These are phyloP conservation scores for Umbelopsis vinacea DNA, from an alignment of 192 early-diverging fungal genomes.

Conservation along the genomic window DNA sequence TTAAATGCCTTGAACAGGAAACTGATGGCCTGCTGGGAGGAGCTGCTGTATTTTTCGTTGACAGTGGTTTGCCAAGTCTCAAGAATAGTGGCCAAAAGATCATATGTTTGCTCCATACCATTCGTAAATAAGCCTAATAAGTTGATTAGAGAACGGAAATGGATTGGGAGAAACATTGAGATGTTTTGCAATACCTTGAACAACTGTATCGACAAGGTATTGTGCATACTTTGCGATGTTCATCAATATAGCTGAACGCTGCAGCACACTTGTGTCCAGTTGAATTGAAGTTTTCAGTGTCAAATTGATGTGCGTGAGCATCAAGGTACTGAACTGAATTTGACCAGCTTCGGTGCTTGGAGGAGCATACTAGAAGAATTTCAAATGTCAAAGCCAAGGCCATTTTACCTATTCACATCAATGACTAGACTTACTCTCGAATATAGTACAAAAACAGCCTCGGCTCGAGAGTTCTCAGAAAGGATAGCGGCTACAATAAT, in stretches of 20 bases:
- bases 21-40: slow-evolving; percentile 39
- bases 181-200: slow-evolving; percentile 45
- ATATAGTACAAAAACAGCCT: slow-evolving; percentile 2
- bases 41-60: slow-evolving; percentile 1
- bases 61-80: slow-evolving; percentile 40
- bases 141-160: neutral
- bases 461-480: neutral
- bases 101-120: slow-evolving; percentile 49
- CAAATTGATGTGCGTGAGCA: slow-evolving; percentile 47
- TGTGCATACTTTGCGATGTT: slow-evolving; percentile 52
- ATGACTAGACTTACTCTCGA: slow-evolving; percentile 13
- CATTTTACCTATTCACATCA: neutral
- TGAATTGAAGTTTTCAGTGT: slow-evolving; percentile 49
- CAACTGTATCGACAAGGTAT: slow-evolving; percentile 48
- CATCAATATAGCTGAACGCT: slow-evolving; percentile 38
- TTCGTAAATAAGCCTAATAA: slow-evolving; percentile 49
- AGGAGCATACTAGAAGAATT: neutral
- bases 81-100: slow-evolving; percentile 60
- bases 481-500: neutral
- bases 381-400: neutral
- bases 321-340: slow-evolving; percentile 49
- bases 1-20: slow-evolving; percentile 52
- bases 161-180: too few relatives aligned
- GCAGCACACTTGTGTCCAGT: slow-evolving; percentile 43
- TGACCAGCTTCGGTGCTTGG: slow-evolving; percentile 24